phyloP scores from a whole-genome alignment of 495 filamentous ascomycete species.

The Podospora pseudoanserina region DNA sequence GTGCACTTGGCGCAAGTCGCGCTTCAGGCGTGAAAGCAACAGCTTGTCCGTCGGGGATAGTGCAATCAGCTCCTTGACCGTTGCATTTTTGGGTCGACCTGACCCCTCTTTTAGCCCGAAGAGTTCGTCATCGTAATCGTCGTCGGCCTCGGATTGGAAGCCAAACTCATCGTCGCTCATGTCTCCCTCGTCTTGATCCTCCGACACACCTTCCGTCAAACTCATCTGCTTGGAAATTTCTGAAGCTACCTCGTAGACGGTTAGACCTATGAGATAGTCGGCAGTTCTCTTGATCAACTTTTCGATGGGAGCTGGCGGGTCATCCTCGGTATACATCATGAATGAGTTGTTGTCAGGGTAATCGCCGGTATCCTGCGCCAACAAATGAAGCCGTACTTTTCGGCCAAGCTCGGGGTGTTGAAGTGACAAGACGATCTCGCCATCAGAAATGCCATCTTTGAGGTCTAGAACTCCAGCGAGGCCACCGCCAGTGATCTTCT shows the following conservation, averaged over 20 bases:
- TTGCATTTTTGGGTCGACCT: neutral
- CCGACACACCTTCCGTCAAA: slow-evolving; percentile 26
- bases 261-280: slow-evolving; percentile 37
- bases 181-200: slow-evolving; percentile 31
- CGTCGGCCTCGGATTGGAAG: slow-evolving; percentile 31
- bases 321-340: slow-evolving; percentile 55
- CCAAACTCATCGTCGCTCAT: slow-evolving; percentile 27
- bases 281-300: slow-evolving; percentile 9
- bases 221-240: slow-evolving; percentile 38
- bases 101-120: slow-evolving; percentile 16
- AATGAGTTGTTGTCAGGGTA: slow-evolving; percentile 63
- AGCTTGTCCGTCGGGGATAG: neutral
- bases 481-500: slow-evolving; percentile 27
- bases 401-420: slow-evolving; percentile 18
- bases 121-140: slow-evolving; percentile 25
- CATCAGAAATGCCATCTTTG: slow-evolving; percentile 23
- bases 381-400: slow-evolving; percentile 23
- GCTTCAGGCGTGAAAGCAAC: slow-evolving; percentile 42
- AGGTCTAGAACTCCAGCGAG: slow-evolving; percentile 23
- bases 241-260: slow-evolving; percentile 43
- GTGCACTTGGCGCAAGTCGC: slow-evolving; percentile 61
- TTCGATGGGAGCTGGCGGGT: slow-evolving; percentile 33
- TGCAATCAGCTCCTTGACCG: neutral
- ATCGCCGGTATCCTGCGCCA: slow-evolving; percentile 50
- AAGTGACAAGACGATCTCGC: slow-evolving; percentile 32